These are phyloP conservation scores for Leucosporidium yakuticum DNA, from an alignment of 768 basidiomycete genomes.

Conservation along the genomic window DNA sequence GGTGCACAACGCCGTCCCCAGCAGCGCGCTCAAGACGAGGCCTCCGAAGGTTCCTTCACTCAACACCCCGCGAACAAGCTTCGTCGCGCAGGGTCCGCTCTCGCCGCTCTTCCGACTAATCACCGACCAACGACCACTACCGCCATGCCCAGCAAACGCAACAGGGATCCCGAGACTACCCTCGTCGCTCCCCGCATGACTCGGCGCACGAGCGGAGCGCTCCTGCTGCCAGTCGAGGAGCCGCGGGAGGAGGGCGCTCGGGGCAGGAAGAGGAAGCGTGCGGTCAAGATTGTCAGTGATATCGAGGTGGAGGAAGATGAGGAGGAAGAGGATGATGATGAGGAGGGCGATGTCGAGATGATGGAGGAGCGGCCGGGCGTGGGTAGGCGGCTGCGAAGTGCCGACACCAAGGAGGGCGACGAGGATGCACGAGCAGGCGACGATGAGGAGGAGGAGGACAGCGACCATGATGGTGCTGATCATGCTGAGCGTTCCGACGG, in stretches of 20 bases:
- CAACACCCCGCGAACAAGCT: no score
- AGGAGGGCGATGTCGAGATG: slow-evolving; percentile 8
- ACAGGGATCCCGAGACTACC: slow-evolving; percentile 8
- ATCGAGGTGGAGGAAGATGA: not conserved
- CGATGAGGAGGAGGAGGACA: not conserved
- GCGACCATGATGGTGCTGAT: not conserved
- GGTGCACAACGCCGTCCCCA: no score
- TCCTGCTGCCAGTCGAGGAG: not conserved
- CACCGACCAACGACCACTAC: no score
- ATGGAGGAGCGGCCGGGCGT: not conserved
- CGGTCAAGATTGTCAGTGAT: not conserved
- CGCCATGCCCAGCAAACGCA: no score
- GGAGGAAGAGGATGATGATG: not conserved
- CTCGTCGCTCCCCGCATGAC: not conserved
- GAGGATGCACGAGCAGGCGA: not conserved
- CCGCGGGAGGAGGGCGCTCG: not conserved
- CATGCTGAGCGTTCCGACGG: no score
- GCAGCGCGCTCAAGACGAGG: no score
- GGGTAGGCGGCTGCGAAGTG: no score
- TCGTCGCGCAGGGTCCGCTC: no score
- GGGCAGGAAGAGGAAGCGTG: not conserved
- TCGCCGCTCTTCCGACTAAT: no score
- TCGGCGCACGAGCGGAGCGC: slow-evolving; percentile 13
- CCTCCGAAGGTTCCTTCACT: no score
- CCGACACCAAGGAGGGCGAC: not conserved